Conservation (phyloP, 331 rosid genomes). For the Arachis monticola region DNA sequence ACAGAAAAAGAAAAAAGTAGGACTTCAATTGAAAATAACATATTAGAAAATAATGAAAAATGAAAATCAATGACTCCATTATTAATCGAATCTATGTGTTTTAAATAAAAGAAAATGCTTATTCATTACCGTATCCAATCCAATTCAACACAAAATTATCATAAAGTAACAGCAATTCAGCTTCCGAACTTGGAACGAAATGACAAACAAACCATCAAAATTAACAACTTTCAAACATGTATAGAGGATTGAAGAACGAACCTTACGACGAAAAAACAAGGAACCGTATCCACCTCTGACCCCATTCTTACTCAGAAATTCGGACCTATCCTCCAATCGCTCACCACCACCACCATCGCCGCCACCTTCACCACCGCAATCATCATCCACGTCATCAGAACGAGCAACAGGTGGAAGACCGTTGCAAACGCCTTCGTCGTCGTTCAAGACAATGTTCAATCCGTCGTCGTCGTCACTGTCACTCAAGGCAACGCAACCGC, state of each 20-base stretch:
- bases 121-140: background rate
- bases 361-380: background rate
- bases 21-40: background rate
- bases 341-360: background rate
- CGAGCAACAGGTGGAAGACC: conserved; percentile 9
- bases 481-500: conserved; percentile 37
- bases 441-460: conserved; percentile 62
- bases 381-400: conserved; percentile 2
- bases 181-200: background rate
- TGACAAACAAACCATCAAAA: background rate
- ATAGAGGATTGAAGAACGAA: background rate
- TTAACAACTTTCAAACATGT: background rate
- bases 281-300: conserved; percentile 33
- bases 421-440: conserved; percentile 49
- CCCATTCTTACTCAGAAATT: conserved; percentile 18
- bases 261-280: conserved; percentile 34
- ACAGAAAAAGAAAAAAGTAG: background rate
- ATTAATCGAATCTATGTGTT: conserved; percentile 8
- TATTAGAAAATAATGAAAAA: background rate
- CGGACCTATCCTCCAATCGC: conserved; percentile 29
- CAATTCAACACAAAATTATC: background rate
- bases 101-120: background rate
- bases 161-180: conserved; percentile 1
- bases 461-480: conserved; percentile 64
- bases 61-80: background rate